These are phyloP conservation scores for Plectosphaerella sp. DNA, from an alignment of 2,329 filamentous ascomycete species.

Conservation along the genomic window DNA sequence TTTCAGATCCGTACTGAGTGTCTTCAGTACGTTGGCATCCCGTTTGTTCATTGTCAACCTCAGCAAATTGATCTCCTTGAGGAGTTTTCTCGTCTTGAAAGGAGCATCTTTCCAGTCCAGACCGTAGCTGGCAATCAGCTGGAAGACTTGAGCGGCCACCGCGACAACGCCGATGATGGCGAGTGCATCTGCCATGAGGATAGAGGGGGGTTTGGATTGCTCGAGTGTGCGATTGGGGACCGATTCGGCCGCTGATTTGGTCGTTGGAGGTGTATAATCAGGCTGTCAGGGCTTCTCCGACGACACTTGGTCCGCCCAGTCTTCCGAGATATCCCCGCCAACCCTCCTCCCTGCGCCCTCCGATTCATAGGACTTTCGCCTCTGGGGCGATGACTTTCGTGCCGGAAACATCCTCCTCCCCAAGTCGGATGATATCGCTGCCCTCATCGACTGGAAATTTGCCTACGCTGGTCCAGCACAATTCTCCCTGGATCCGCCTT, in stretches of 20 bases:
- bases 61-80: background rate
- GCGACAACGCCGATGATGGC: slow-evolving; percentile 8
- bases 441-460: slow-evolving; percentile 21
- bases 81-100: slow-evolving; percentile 1
- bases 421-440: slow-evolving; percentile 19
- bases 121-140: background rate
- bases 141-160: slow-evolving; percentile 6
- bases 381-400: slow-evolving; percentile 28
- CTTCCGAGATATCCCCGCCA: background rate
- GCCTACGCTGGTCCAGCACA: slow-evolving; percentile 1
- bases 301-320: slow-evolving; percentile 2
- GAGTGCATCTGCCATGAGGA: slow-evolving; percentile 2
- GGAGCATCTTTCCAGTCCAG: slow-evolving; percentile 12
- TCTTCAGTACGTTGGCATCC: too few relatives aligned
- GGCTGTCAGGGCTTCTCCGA: background rate
- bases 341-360: background rate
- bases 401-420: slow-evolving; percentile 27
- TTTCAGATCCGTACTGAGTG: slow-evolving; percentile 11
- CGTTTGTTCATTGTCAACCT: too few relatives aligned
- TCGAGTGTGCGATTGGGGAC: too few relatives aligned
- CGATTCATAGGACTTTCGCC: slow-evolving; percentile 4
- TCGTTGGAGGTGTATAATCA: too few relatives aligned
- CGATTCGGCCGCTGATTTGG: too few relatives aligned
- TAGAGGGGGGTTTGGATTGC: too few relatives aligned
- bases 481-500: slow-evolving; percentile 28